Percentiles rank a stretch among this genome's conserved stretches.
Evolutionary conservation across 2,329 filamentous ascomycete species (phyloP).

Genomic region (Trichoderma citrinoviride): DNA sequence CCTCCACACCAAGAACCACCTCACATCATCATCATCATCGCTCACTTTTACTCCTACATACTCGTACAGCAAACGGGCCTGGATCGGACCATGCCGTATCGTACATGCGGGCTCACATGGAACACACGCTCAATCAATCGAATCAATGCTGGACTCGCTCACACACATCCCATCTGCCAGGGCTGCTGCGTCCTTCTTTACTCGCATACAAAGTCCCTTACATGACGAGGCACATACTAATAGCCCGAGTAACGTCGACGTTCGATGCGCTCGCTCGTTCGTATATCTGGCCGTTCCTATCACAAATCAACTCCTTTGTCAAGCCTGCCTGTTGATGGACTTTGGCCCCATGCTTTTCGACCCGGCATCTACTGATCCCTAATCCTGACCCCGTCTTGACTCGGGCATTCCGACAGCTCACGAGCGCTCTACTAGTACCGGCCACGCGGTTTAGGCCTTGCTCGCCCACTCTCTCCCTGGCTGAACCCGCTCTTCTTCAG

Average conservation of each 20-base stretch:
- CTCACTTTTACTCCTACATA: background rate
- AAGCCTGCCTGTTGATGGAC: background rate
- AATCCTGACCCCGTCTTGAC: background rate
- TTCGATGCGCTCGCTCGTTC: background rate
- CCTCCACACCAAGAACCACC: too few species aligned
- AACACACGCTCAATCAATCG: conserved; percentile 12
- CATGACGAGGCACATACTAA: background rate
- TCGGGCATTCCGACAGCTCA: conserved; percentile 6
- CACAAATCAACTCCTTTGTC: conserved; percentile 2
- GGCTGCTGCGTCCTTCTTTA: background rate
- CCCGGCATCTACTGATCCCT: conserved; percentile 1
- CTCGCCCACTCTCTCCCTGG: background rate
- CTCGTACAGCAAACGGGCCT: background rate
- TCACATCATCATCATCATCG: too few species aligned
- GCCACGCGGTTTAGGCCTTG: background rate
- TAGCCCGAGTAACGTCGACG: background rate
- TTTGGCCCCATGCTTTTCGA: background rate
- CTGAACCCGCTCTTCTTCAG: too few species aligned
- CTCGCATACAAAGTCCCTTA: background rate
- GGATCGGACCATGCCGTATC: conserved; percentile 19
- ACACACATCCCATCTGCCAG: conserved; percentile 1
- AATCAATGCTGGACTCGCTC: background rate
- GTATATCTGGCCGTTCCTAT: background rate
- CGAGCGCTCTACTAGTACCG: background rate
- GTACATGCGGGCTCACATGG: conserved; percentile 11